These are phyloP conservation scores for Populus hybrid DNA, from an alignment of 441 rosid species.

Conservation along the genomic window DNA sequence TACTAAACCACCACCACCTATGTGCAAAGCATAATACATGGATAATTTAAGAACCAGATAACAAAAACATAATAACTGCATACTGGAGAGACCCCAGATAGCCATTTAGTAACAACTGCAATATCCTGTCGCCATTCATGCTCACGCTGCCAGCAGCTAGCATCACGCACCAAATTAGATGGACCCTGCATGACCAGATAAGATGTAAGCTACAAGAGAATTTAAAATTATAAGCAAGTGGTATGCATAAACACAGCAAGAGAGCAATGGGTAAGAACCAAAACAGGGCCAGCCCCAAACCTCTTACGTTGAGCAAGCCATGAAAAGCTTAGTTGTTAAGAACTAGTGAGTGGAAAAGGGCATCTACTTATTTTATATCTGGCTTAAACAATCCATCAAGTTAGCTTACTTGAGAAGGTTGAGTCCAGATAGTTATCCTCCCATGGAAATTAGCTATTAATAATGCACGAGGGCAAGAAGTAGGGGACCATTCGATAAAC, in stretches of 20 bases:
- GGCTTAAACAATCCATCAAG: conserved; percentile 4
- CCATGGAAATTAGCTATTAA: conserved; percentile 97
- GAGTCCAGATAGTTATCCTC: conserved; percentile 96
- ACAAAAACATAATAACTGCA: conserved; percentile 23
- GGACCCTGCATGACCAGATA: conserved; percentile 61
- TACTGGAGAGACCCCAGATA: conserved; percentile 93
- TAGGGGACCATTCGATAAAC: conserved; percentile 98
- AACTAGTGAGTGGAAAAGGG: conserved; percentile 11
- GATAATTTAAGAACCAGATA: conserved; percentile 10
- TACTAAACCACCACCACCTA: not conserved
- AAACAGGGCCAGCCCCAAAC: conserved; percentile 6
- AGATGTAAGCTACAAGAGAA: conserved; percentile 11
- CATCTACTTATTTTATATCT: conserved; percentile 1
- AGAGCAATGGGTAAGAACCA: not conserved
- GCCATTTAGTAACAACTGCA: conserved; percentile 97
- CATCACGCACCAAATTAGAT: conserved; percentile 80
- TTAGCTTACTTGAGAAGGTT: conserved; percentile 77
- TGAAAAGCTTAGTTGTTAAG: conserved; percentile 9
- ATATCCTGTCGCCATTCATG: conserved; percentile 99
- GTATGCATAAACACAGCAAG: not conserved
- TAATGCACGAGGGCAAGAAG: conserved; percentile 92
- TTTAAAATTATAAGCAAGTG: conserved; percentile 4
- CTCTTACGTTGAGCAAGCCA: not conserved
- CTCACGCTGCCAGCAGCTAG: conserved; percentile 95
- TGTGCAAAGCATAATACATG: not conserved